These are phyloP conservation scores for Macroventuria anomochaeta DNA, from an alignment of 2,329 filamentous ascomycete species.

Conservation along the genomic window DNA sequence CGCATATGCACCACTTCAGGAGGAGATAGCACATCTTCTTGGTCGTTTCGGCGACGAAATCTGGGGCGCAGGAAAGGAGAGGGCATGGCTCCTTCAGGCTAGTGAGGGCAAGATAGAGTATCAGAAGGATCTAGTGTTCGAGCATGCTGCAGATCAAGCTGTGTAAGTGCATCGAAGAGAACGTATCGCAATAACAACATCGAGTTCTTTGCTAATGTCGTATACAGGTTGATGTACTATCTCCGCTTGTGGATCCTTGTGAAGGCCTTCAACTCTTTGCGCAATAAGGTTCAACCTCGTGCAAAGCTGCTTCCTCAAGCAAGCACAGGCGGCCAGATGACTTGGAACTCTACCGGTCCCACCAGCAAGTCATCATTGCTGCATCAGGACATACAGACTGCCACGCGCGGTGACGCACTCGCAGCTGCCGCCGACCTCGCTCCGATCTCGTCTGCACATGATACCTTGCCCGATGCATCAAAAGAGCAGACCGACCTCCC, in stretches of 20 bases:
- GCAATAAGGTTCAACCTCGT: neutral
- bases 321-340: neutral
- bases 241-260: slow-evolving; percentile 15
- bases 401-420: neutral
- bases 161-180: slow-evolving; percentile 3
- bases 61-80: slow-evolving; percentile 1
- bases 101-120: neutral
- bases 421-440: neutral
- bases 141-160: neutral
- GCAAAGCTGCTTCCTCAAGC: neutral
- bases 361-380: neutral
- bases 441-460: neutral
- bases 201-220: neutral
- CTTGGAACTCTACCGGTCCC: neutral
- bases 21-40: neutral
- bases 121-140: slow-evolving; percentile 2
- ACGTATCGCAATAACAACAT: neutral
- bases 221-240: slow-evolving; percentile 3
- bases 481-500: neutral
- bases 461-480: neutral
- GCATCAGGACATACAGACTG: neutral
- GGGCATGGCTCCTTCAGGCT: slow-evolving; percentile 6
- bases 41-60: slow-evolving; percentile 1
- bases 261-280: slow-evolving; percentile 11
- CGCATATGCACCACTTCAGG: neutral